A percentile compares a stretch with the other conserved stretches of the same genome.
Evolutionary conservation across 768 basidiomycete species (phyloP).

Genomic region (Gymnopilus junonius): DNA sequence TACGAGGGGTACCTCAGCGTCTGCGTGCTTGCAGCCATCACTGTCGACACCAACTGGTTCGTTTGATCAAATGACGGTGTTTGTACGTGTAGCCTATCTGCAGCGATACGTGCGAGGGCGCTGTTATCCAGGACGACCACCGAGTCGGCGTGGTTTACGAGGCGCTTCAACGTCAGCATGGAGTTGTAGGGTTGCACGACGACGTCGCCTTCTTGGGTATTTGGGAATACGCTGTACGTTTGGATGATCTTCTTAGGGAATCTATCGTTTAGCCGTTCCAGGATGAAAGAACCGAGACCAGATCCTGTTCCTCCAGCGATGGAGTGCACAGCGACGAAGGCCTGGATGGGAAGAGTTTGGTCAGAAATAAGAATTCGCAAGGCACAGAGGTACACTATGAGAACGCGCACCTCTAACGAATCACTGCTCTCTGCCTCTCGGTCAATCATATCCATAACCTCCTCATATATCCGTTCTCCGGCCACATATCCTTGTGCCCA

Average conservation of each 20-base stretch:
- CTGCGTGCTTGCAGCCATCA: conserved; percentile 97
- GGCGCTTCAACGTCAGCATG: conserved; percentile 86
- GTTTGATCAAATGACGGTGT: conserved; percentile 91
- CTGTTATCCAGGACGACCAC: conserved; percentile 98
- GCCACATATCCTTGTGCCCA: conserved; percentile 96
- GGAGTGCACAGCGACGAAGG: conserved; percentile 98
- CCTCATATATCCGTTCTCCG: conserved; percentile 65
- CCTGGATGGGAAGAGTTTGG: conserved; percentile 64
- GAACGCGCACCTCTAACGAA: conserved; percentile 10
- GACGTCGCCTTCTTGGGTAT: conserved; percentile 91
- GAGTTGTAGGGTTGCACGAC: conserved; percentile 99
- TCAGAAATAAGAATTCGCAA: background rate
- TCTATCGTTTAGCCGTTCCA: conserved; percentile 95
- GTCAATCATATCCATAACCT: conserved; percentile 19
- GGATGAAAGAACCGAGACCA: conserved; percentile 95
- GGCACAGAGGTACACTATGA: background rate
- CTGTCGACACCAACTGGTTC: conserved; percentile 93
- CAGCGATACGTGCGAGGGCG: conserved; percentile 89
- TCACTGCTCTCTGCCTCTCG: conserved; percentile 18
- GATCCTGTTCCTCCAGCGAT: conserved; percentile 99
- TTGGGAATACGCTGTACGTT: conserved; percentile 98
- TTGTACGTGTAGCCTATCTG: conserved; percentile 87
- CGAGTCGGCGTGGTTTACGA: conserved; percentile 96
- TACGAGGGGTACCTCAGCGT: conserved; percentile 97
- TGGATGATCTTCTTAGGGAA: conserved; percentile 99